A percentile compares a stretch with the other conserved stretches of the same genome.
phyloP scores from a whole-genome alignment of 805 yeast species.

The Aciculoconidium aculeatum region DNA sequence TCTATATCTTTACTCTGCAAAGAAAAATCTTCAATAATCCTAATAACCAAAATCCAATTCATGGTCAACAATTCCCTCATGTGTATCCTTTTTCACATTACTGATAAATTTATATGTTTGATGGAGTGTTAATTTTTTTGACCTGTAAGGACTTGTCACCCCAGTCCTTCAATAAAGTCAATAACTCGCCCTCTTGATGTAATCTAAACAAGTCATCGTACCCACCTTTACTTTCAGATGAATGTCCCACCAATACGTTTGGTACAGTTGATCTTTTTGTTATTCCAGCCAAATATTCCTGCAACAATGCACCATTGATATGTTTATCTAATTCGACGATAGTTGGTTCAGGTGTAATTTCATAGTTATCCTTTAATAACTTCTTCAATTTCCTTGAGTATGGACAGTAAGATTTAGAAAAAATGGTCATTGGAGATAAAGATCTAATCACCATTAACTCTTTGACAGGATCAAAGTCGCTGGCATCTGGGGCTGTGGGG shows the following conservation, averaged over 20 bases:
- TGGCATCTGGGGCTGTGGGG: slow-evolving; percentile 3
- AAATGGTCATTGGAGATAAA: slow-evolving; percentile 60
- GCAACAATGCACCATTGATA: slow-evolving; percentile 68
- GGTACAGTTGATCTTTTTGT: slow-evolving; percentile 90
- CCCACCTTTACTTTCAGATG: slow-evolving; percentile 70
- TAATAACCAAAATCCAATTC: too few relatives aligned
- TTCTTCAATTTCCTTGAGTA: slow-evolving; percentile 67
- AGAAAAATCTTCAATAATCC: too few relatives aligned
- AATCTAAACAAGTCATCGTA: slow-evolving; percentile 69
- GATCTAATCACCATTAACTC: slow-evolving; percentile 50
- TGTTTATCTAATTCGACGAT: slow-evolving; percentile 83
- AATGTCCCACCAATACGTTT: slow-evolving; percentile 69
- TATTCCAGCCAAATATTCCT: slow-evolving; percentile 56
- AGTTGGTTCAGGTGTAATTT: slow-evolving; percentile 63
- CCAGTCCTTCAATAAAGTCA: slow-evolving; percentile 54
- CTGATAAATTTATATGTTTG: slow-evolving; percentile 35
- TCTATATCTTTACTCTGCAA: too few relatives aligned
- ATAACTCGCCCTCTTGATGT: slow-evolving; percentile 52
- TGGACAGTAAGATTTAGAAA: slow-evolving; percentile 61
- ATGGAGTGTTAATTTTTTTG: slow-evolving; percentile 50
- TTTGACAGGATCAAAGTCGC: slow-evolving; percentile 28
- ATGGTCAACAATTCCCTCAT: too few relatives aligned
- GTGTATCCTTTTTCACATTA: too few relatives aligned
- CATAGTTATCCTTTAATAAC: slow-evolving; percentile 56
- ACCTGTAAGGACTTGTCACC: slow-evolving; percentile 48